Evolutionary conservation across 495 filamentous ascomycete genomes (phyloP), one percentile per base, ranked within the genome.

Genomic region (Penicillium parvum): DNA sequence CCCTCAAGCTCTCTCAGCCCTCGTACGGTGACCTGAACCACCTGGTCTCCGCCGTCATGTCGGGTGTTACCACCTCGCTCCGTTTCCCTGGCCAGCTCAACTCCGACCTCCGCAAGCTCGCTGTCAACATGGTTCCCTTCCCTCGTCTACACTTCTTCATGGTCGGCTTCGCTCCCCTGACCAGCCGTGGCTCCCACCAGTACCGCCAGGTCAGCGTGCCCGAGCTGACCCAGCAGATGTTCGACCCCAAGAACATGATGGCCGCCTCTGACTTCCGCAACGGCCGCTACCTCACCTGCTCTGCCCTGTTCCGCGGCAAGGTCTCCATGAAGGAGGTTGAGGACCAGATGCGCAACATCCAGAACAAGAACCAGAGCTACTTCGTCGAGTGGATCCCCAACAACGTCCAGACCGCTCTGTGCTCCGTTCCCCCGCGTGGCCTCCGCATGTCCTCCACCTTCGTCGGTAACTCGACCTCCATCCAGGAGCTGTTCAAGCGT

Each of bases 241-340:
- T 88, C 78, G 92, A 99, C 78, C 92, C 92, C 62, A 99, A 99
- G 87, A 99, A 99, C 82, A 99, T 99, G 92, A 99, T 99, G 92
- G 92, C 92, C 72, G 92, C 92, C 43, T 92, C 90, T 40, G 92
- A 99, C 77, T 99, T 99, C 86, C 85, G 92, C 58, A 99, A 99
- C 69, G 92, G 92, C 61, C 94, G 92, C 53, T 99, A 99, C 76
- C 84, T 99, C 47, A 99, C 92, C 48, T 99, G 92, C 84, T 96
- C 90, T 73, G 91, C 94, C 71, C 95, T 99, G 74, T 99, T 97
- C 90, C 92, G 92, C 74, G 92, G 92, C 66, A 95, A 96, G 77
- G 86, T 99, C 69, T 95, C 90, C 64, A 97, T 97, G 94, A 99
- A 97, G 82, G 94, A 99, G 76, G 94, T 99, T 46, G 92, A 99